Base-by-base conservation (phyloP, 805 yeast genomes). In the Pichia scutulata region DNA sequence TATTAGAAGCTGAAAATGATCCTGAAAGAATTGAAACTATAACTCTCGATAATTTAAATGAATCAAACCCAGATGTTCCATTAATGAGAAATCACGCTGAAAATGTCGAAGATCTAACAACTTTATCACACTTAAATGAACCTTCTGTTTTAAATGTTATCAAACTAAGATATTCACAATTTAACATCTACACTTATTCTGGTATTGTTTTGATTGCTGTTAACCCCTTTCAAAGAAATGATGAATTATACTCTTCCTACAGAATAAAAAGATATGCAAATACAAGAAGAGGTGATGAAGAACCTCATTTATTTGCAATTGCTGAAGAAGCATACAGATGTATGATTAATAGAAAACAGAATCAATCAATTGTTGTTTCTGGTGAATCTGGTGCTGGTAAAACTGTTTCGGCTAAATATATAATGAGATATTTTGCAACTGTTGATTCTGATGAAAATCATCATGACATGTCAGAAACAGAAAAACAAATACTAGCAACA, bases 341-440 rank as follows among this genome's bases (percentile, higher is more conserved):
- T 64, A 92, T 92, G 99, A 85, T 86, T 61, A 76, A 83, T 45
- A 95, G 89, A 60, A 73, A 78, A 40, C 76, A 80, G 59, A 90
- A 92, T 70, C 99, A 92, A 70, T 92, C 99, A 1, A 90, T 92
- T 55, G 97, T 92, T 18, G 98, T 92, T 18, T 82, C 90, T 59
- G 99, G 99, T 70, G 99, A 92, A 70, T 87, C 96, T 7, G 99
- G 99, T 69, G 98, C 99, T 26, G 99, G 99, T 68, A 93, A 92
- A 63, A 93, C 98, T 5, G 98, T 92, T 41, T 83, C 93, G 55
- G 99, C 99, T 39, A 92, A 92, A 66, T 92, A 87, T 68, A 92
- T 92, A 57, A 92, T 92, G 98, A 81, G 98, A 67, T 92, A 90
- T 69, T 90, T 92, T 67, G 98, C 98, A 4, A 83, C 96, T 18